These are phyloP conservation scores for Nannizziopsis arthrosporioides DNA, from an alignment of 2,329 filamentous ascomycete species.

Conservation along the genomic window DNA sequence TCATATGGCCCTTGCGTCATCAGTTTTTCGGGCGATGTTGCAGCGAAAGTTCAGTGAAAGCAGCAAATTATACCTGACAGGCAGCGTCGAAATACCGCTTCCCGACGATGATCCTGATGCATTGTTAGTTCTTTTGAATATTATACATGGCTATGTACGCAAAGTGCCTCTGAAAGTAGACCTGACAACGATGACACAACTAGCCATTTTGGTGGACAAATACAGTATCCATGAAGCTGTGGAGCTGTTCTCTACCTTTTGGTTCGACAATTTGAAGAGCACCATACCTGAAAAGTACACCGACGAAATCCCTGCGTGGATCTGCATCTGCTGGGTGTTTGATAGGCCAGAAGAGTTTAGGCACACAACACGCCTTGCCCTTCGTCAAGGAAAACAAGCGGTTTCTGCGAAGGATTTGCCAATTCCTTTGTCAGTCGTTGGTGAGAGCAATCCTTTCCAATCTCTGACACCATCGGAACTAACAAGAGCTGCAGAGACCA, in stretches of 20 bases:
- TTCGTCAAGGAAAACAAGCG: conserved; percentile 13
- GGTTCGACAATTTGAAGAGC: conserved; percentile 14
- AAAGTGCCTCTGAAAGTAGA: conserved; percentile 17
- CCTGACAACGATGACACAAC: conserved; percentile 12
- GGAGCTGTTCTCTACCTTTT: conserved; percentile 15
- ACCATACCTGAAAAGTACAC: conserved; percentile 13
- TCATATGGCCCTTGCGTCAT: conserved; percentile 15
- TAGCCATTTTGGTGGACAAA: conserved; percentile 17
- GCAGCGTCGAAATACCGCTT: conserved; percentile 16
- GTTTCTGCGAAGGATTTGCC: conserved; percentile 12
- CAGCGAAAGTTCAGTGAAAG: conserved; percentile 15
- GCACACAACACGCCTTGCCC: conserved; percentile 12
- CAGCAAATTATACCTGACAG: conserved; percentile 9
- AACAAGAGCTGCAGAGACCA: conserved; percentile 9
- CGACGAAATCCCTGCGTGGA: conserved; percentile 14
- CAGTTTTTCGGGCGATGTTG: conserved; percentile 17
- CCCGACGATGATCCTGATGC: conserved; percentile 24
- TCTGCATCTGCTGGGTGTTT: conserved; percentile 17
- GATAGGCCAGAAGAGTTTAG: conserved; percentile 14
- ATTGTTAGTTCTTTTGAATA: conserved; percentile 22
- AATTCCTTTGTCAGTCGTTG: conserved; percentile 14
- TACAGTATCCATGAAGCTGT: conserved; percentile 15
- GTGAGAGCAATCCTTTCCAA: conserved; percentile 5
- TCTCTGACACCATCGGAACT: neutral
- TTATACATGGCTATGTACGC: conserved; percentile 23